Conservation (phyloP, 1,284 basidiomycete genomes). For the Coriolopsis trogii region DNA sequence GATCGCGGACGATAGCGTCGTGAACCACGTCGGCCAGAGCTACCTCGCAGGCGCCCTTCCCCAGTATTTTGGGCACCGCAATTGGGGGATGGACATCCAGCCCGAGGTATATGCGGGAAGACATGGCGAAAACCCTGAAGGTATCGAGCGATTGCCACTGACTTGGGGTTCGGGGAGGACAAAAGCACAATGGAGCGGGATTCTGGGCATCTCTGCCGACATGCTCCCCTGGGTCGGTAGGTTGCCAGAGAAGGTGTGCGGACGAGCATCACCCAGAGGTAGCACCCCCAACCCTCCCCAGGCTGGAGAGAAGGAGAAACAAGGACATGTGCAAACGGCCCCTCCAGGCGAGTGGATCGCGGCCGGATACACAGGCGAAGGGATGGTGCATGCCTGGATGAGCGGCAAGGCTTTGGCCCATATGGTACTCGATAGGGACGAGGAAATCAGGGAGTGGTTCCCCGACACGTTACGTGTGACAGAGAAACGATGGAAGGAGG, state of each 20-base stretch:
- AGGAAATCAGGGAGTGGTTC: slow-evolving; percentile 44
- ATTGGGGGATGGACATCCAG: slow-evolving; percentile 42
- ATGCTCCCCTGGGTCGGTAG: slow-evolving; percentile 50
- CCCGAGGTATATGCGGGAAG: too few species aligned
- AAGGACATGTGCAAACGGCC: slow-evolving; percentile 17
- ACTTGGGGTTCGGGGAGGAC: slow-evolving; percentile 43
- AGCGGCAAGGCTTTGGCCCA: slow-evolving; percentile 57
- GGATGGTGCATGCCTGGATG: slow-evolving; percentile 70
- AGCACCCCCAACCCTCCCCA: not conserved
- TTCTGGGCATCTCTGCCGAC: slow-evolving; percentile 52
- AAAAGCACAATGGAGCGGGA: slow-evolving; percentile 53
- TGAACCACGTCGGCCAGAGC: slow-evolving; percentile 36
- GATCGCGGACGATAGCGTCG: slow-evolving; percentile 44
- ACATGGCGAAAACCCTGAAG: too few species aligned
- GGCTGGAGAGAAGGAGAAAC: not conserved
- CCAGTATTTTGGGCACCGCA: slow-evolving; percentile 44
- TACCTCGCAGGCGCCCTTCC: slow-evolving; percentile 46
- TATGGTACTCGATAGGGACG: slow-evolving; percentile 50
- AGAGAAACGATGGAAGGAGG: slow-evolving; percentile 50
- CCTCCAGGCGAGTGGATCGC: slow-evolving; percentile 51
- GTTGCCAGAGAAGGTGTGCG: slow-evolving; percentile 39
- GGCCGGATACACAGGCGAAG: slow-evolving; percentile 66
- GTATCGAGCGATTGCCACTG: slow-evolving; percentile 3
- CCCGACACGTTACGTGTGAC: slow-evolving; percentile 55
- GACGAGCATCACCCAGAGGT: slow-evolving; percentile 35